A percentile compares a stretch with the other conserved stretches of the same genome.
These are phyloP conservation scores for Brasilioporus rufonigricans DNA, from an alignment of 768 basidiomycete genomes.

Conservation along the genomic window DNA sequence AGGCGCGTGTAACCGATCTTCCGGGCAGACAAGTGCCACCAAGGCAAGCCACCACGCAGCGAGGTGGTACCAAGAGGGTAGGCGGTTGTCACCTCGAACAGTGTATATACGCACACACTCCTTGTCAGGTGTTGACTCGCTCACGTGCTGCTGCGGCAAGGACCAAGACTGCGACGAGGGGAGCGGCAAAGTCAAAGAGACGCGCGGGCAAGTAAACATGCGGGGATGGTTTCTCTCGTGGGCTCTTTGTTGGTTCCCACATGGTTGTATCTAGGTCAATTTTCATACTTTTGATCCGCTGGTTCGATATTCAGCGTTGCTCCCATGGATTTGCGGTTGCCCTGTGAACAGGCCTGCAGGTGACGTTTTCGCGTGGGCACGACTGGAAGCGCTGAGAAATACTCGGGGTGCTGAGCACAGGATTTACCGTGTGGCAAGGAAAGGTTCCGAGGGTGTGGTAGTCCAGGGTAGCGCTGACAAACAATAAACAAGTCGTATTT, in stretches of 20 bases:
- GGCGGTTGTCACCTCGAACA: neutral
- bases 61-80: constrained; percentile 10
- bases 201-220: neutral
- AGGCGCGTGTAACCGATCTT: constrained; percentile 11
- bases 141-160: neutral
- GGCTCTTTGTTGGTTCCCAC: no score
- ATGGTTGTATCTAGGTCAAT: no score
- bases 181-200: neutral
- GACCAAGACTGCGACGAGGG: neutral
- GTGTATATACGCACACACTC: neutral
- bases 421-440: no score
- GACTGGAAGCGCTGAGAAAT: constrained; percentile 3
- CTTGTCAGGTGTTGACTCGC: constrained; percentile 2
- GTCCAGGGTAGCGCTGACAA: neutral
- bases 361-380: no score
- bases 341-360: no score
- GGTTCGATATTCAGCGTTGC: constrained; percentile 7
- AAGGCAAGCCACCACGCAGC: constrained; percentile 1
- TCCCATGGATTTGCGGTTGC: no score
- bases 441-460: no score
- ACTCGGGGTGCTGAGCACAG: no score
- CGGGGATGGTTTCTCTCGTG: no score
- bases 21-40: constrained; percentile 8
- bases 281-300: no score
- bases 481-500: neutral